A percentile compares a stretch with the other conserved stretches of the same genome.
These are phyloP conservation scores for Gomphus bonarii DNA, from an alignment of 1,284 basidiomycete species.

Conservation along the genomic window DNA sequence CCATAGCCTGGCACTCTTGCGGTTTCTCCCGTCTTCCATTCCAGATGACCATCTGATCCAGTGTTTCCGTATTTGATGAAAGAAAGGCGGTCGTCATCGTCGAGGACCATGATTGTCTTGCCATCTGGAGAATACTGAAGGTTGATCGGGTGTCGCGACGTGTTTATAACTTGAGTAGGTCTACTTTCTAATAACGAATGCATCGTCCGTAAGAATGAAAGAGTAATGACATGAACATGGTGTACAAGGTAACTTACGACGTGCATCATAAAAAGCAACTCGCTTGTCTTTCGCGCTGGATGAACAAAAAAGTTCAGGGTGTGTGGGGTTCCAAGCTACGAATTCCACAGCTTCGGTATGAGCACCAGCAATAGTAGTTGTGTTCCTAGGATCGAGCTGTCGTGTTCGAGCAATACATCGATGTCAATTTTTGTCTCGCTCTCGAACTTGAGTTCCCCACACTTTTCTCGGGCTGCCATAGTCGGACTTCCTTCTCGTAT, in stretches of 20 bases:
- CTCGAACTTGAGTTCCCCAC: conserved; percentile 29
- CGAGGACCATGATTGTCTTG: conserved; percentile 49
- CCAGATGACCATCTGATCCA: conserved; percentile 44
- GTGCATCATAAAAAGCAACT: conserved; percentile 74
- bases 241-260: conserved; percentile 40
- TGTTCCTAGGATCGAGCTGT: conserved; percentile 59
- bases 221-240: neutral
- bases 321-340: conserved; percentile 71
- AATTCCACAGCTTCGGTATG: conserved; percentile 68
- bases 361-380: conserved; percentile 51
- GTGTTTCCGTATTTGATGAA: conserved; percentile 46
- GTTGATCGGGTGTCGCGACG: conserved; percentile 39
- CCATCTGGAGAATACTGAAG: conserved; percentile 66
- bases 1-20: conserved; percentile 1
- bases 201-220: neutral
- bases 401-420: neutral
- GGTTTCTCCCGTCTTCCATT: conserved; percentile 33
- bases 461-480: conserved; percentile 68
- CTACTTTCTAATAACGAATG: conserved; percentile 44
- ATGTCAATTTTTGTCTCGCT: neutral
- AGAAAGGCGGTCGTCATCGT: conserved; percentile 43
- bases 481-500: conserved; percentile 62
- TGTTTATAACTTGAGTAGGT: conserved; percentile 45
- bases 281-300: conserved; percentile 63
- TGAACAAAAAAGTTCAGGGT: conserved; percentile 69